Base-by-base conservation (phyloP, 331 rosid genomes). In the Malus hybrid region DNA sequence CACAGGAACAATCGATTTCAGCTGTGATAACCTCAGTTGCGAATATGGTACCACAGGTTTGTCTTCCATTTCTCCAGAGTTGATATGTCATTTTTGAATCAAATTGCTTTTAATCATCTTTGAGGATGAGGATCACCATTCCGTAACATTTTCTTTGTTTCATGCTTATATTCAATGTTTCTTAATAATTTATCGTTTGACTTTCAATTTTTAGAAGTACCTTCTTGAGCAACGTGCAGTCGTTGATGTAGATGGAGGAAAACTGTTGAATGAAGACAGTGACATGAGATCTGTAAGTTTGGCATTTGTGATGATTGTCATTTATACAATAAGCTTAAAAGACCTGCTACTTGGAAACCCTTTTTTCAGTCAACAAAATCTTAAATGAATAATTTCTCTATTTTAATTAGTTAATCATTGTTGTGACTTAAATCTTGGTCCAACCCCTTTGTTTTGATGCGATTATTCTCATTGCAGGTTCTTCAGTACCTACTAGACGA, bases 21-120 rank as follows among this genome's bases (percentile, higher is more conserved):
- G 87, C 93, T 48, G 87, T 88, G 78, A 83, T 94, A 81, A 87
- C 86, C 76, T 82, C 86, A 56, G 96, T 88, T 71, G 88, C 91
- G 32, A 89, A 85, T 89, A 84, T 94, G 96, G 83, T 94, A 82
- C 99, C 99, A 26, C 92, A 94, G 99, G 99, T 93, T 82, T 74
- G 92, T 84, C 73, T 80, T 46, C 75, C 75, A 34, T 68, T 63
- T 56, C 3, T 36, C 16, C 34, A 20, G 50, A 8, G 4, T 33
- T 56, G 34, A 56, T 20, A 36, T 55, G 22, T 2, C 32, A 19
- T 33, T 10, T 58, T 71, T 52, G 10, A 5, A 29, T 16, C 7
- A 15, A 44, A 29, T 39, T 19, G n/a, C 48, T 18, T 7, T 8
- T 32, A 19, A 46, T 74, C 19, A 32, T 56, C 15, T 71, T 6